A percentile compares a stretch with the other conserved stretches of the same genome.
Evolutionary conservation across 2,329 filamentous ascomycete genomes (phyloP).

Genomic region (Aspergillus costaricaensis): DNA sequence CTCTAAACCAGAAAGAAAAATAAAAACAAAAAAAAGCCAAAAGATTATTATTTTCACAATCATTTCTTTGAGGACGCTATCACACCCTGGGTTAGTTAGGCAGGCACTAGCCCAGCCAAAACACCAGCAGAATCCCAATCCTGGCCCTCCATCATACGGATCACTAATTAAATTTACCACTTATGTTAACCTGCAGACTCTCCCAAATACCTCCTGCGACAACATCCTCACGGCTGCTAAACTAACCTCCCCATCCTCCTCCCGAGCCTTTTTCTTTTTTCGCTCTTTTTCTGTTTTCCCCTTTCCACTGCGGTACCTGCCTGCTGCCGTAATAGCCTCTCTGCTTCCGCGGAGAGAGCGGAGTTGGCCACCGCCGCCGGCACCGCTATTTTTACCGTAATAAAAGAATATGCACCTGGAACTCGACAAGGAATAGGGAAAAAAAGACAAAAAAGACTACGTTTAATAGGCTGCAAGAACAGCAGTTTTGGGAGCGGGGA

Average conservation of each 20-base stretch:
- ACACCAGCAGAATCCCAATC: background rate
- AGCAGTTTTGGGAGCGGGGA: background rate
- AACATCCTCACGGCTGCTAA: background rate
- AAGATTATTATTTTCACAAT: too few relatives aligned
- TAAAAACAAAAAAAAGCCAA: background rate
- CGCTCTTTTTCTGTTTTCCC: too few relatives aligned
- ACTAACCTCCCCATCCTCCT: background rate
- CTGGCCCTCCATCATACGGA: conserved; percentile 5
- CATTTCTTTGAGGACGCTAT: background rate
- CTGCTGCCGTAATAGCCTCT: background rate
- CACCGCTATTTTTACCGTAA: background rate
- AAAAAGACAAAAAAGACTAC: background rate
- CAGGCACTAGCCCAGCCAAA: conserved; percentile 1
- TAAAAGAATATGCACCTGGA: background rate
- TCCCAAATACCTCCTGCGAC: background rate
- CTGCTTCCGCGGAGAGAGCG: background rate
- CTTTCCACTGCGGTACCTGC: too few relatives aligned
- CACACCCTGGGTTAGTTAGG: conserved; percentile 3
- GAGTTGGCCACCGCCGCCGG: background rate
- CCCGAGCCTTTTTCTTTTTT: too few relatives aligned
- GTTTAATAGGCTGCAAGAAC: background rate
- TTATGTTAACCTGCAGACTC: background rate
- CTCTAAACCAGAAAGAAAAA: background rate
- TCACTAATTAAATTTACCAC: conserved; percentile 6
- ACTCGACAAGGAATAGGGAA: background rate